Evolutionary conservation across 139 green algal genomes (phyloP), one percentile per base, ranked within the genome.

Genomic region (Limnomonas spitsbergensis): DNA sequence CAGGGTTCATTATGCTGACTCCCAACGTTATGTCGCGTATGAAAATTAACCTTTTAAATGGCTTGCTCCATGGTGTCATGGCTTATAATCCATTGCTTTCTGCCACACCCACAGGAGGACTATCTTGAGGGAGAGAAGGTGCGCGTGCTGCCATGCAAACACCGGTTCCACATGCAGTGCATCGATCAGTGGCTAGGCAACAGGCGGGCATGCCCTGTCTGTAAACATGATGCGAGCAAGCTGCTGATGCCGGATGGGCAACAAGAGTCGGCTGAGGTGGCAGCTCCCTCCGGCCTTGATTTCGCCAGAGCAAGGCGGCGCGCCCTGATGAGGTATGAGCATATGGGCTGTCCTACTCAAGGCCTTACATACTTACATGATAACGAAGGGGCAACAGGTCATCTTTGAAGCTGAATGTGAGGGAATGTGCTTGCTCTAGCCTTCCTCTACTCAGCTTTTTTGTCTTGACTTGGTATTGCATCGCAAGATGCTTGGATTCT

Each of bases 101-200:
- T 39, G 32, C 6, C 67, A 74, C 67, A 42, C 9, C 7, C 6
- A 74, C 38, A 67, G 39, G 42, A 80, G 61, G 4, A 70, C 6
- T 83, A 80, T 20, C 36, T 68, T 20, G 73, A 76, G 2, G 80
- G 80, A 37, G 80, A 84, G 29, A 84, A 84, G 53, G 6, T 84
- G 4, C 66, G 80, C 4, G 38, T 79, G 54, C 80, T 84, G 69
- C 80, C 80, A 9, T 84, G 80, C 80, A 66, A 75, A 26, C 80
- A 84, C 75, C 69, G 80, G 39, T 79, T 84, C 54, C 82, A 87
- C 56, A 84, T 82, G 82, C 38, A 68, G 31, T 87, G 82, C 42
- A 52, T 87, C 2, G 82, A 87, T 54, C 78, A 83, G 42, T 87
- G 82, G 82, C 75, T 87, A 1, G 42, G 27, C 37, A 35, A 2